Percentiles rank a stretch among this genome's conserved stretches.
Conservation (phyloP, 352 stramenopile genomes). For the Elongisporangium anandrum region DNA sequence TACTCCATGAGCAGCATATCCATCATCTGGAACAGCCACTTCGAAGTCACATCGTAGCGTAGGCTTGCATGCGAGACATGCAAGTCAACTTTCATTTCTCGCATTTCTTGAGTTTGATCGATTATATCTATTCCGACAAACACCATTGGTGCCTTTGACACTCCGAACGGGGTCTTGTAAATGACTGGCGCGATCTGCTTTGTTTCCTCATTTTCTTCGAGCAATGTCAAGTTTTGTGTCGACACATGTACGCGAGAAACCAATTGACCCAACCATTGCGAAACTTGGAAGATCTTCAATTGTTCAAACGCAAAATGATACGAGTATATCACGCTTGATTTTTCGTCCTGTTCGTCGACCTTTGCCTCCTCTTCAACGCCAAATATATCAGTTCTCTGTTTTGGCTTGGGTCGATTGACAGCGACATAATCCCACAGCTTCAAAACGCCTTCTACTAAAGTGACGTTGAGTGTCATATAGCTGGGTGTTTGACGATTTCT, state of each 20-base stretch:
- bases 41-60: constrained; percentile 77
- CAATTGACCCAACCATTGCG: constrained; percentile 83
- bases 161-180: constrained; percentile 77
- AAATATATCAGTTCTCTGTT: background rate
- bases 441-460: constrained; percentile 53
- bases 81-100: constrained; percentile 85
- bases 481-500: constrained; percentile 57
- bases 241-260: constrained; percentile 70
- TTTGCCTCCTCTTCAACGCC: constrained; percentile 3
- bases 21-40: constrained; percentile 75
- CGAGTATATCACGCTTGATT: constrained; percentile 26
- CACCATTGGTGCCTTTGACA: constrained; percentile 66
- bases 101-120: constrained; percentile 85
- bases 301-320: constrained; percentile 80
- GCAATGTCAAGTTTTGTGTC: constrained; percentile 64
- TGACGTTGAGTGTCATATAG: constrained; percentile 74
- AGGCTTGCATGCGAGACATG: constrained; percentile 81
- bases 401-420: constrained; percentile 7
- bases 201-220: constrained; percentile 56
- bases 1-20: constrained; percentile 81
- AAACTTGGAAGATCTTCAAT: constrained; percentile 79
- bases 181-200: constrained; percentile 56
- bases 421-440: constrained; percentile 51
- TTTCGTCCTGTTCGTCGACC: background rate
- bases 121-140: constrained; percentile 78